Base-by-base conservation (phyloP, 139 green algal species). In the Edaphochlamys debaryana region DNA sequence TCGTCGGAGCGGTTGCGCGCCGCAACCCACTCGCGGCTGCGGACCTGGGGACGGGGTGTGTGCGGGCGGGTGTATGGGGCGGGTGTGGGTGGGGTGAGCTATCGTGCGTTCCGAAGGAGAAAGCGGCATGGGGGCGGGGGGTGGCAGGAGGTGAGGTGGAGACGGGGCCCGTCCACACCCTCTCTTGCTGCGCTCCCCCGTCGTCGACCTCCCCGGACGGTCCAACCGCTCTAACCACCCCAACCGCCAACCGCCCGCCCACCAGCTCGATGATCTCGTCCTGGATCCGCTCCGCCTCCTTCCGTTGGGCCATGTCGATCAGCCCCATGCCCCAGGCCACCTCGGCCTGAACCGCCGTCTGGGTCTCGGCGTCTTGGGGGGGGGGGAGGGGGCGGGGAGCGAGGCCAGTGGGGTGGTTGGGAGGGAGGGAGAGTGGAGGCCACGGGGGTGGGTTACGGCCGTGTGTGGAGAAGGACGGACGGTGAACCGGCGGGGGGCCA, bases 271-370 rank as follows among this genome's bases (percentile, higher is more conserved):
- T 74, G 32, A 93, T 66, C 76, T 90, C 36, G 15, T 67, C 30
- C 73, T 92, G 88, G 11, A 92, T 86, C 1, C n/a, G 34, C 73
- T 92, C 88, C n/a, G 85, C 88, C 67, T 83, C 32, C 36, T 29
- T 11, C 1, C 75, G 75, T 79, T 91, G 83, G 1, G 42, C 34
- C 1, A 5, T 37, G 78, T 93, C 90, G 27, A 93, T 91, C 19
- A 93, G 86, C 11, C 90, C 90, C 79, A 93, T 71, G 79, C 63
- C 74, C 76, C 74, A 91, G 1, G 90, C 90, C 52, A 93, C 87
- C 63, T 90, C 84, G 2, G 85, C 90, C 68, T 89, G 90, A 2
- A 91, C 86, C 50, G 83, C 40, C n/a, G 88, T 91, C 86, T 93
- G 90, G 4, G 70, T 69, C 25, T 89, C 83, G 30, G 90, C 90